Conservation (phyloP, 2,329 filamentous ascomycete genomes). For the Xylariales sp. region DNA sequence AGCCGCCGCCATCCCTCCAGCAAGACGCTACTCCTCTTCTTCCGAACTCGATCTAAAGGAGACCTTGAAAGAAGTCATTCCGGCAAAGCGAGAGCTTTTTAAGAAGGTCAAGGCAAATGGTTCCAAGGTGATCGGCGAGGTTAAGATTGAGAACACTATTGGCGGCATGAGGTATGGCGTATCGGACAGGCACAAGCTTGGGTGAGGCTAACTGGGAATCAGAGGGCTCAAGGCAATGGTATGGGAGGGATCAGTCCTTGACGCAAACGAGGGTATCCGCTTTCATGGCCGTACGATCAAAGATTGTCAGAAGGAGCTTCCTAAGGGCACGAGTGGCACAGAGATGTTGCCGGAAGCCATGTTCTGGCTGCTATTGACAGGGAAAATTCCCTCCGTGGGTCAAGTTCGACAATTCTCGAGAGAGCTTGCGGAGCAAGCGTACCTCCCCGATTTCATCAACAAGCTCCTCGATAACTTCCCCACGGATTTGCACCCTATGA, state of each 20-base stretch:
- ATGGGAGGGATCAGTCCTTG: conserved; percentile 96
- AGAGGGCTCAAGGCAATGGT: conserved; percentile 91
- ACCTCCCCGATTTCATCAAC: conserved; percentile 76
- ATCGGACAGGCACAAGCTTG: conserved; percentile 9
- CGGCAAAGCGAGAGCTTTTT: conserved; percentile 86
- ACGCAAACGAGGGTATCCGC: conserved; percentile 93
- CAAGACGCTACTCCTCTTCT: conserved; percentile 64
- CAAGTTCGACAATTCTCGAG: conserved; percentile 81
- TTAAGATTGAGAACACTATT: conserved; percentile 90
- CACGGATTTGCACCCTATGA: conserved; percentile 92
- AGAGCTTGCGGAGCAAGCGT: conserved; percentile 80
- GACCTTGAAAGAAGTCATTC: conserved; percentile 77
- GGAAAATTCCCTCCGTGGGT: conserved; percentile 75
- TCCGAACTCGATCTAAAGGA: conserved; percentile 87
- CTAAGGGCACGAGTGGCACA: conserved; percentile 85
- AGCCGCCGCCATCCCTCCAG: conserved; percentile 24
- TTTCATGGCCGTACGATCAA: conserved; percentile 98
- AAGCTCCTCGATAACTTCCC: conserved; percentile 90
- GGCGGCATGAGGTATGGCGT: conserved; percentile 74
- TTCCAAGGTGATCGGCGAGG: conserved; percentile 79
- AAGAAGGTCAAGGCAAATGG: conserved; percentile 88
- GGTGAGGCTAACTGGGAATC: conserved; percentile 18
- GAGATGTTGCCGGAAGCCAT: conserved; percentile 99
- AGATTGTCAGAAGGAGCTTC: conserved; percentile 89
- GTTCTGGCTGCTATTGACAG: conserved; percentile 98